Evolutionary conservation across 2,329 filamentous ascomycete genomes (phyloP).

Genomic region (Trichoderma gracile): DNA sequence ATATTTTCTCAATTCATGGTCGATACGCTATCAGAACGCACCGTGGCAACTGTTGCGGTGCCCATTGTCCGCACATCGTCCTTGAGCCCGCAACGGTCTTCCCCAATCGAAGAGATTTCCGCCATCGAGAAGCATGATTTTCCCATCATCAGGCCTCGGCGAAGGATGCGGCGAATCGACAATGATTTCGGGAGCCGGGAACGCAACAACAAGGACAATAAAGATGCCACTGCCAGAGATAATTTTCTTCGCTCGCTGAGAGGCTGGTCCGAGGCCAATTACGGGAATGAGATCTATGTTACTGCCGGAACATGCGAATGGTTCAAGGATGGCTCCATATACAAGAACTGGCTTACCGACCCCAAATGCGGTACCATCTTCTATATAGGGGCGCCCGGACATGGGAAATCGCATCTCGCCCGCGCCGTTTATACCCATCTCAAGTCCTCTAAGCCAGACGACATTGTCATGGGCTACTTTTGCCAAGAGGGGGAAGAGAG

Average conservation of each 20-base stretch:
- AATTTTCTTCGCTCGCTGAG: slow-evolving; percentile 27
- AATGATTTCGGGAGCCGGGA: slow-evolving; percentile 11
- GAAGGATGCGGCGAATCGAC: background rate
- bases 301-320: slow-evolving; percentile 29
- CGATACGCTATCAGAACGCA: slow-evolving; percentile 11
- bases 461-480: slow-evolving; percentile 31
- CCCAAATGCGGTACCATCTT: slow-evolving; percentile 25
- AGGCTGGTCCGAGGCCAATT: slow-evolving; percentile 28
- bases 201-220: slow-evolving; percentile 2
- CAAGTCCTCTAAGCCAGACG: slow-evolving; percentile 6
- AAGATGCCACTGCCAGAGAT: slow-evolving; percentile 3
- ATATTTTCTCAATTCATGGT: slow-evolving; percentile 20
- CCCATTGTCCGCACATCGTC: slow-evolving; percentile 6
- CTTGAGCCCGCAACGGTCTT: background rate
- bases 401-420: slow-evolving; percentile 32
- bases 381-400: slow-evolving; percentile 27
- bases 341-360: slow-evolving; percentile 29
- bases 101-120: background rate
- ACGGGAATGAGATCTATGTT: slow-evolving; percentile 23
- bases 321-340: slow-evolving; percentile 26
- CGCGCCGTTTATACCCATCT: slow-evolving; percentile 30
- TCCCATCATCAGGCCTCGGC: background rate
- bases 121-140: slow-evolving; percentile 11
- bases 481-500: slow-evolving; percentile 27
- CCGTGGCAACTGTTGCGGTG: slow-evolving; percentile 6